These are phyloP conservation scores for Pseudotsuga menziesii DNA, from an alignment of 75 land plant genomes.

Conservation along the genomic window DNA sequence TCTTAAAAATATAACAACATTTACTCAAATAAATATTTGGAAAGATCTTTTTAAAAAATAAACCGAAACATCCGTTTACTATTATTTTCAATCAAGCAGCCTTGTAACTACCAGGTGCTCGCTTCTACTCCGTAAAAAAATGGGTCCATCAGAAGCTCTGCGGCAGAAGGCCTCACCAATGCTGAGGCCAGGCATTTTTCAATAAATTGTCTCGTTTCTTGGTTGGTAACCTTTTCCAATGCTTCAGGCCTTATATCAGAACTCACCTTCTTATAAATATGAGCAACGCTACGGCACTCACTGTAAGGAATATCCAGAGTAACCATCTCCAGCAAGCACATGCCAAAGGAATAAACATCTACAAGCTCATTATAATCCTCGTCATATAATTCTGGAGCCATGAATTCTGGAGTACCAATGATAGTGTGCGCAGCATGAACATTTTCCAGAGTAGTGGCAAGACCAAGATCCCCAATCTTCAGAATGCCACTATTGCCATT, in stretches of 20 bases:
- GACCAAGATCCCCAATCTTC: slow-evolving; percentile 76
- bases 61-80: too few species aligned
- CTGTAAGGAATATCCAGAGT: slow-evolving; percentile 70
- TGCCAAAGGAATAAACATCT: slow-evolving; percentile 80
- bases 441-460: slow-evolving; percentile 52
- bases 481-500: slow-evolving; percentile 73
- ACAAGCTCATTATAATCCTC: slow-evolving; percentile 78
- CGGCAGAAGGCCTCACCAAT: slow-evolving; percentile 34
- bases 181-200: slow-evolving; percentile 28
- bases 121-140: slow-evolving; percentile 4
- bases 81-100: too few species aligned
- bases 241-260: slow-evolving; percentile 50
- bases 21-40: not conserved
- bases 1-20: slow-evolving; percentile 7
- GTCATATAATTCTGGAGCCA: slow-evolving; percentile 85
- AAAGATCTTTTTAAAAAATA: not conserved
- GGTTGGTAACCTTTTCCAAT: slow-evolving; percentile 36
- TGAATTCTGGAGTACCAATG: slow-evolving; percentile 80
- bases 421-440: slow-evolving; percentile 52
- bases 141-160: slow-evolving; percentile 38
- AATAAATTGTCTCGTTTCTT: slow-evolving; percentile 31
- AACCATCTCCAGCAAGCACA: slow-evolving; percentile 84
- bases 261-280: slow-evolving; percentile 70
- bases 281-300: slow-evolving; percentile 57
- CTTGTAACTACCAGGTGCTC: too few species aligned